phyloP scores from a whole-genome alignment of 2,329 filamentous ascomycete species.

The Elsinoe australis region DNA sequence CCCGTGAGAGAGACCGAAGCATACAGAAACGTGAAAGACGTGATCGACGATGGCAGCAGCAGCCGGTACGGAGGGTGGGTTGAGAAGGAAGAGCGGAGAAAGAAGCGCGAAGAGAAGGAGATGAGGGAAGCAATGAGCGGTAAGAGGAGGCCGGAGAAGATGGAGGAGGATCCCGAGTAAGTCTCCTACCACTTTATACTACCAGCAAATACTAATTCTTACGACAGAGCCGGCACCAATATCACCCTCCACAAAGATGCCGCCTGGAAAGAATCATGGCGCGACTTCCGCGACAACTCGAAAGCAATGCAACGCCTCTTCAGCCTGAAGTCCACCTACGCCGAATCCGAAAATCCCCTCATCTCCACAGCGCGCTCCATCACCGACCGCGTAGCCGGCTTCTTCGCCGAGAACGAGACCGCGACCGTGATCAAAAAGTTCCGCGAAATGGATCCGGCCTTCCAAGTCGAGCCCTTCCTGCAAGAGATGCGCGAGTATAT shows the following conservation, averaged over 20 bases:
- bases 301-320: conserved; percentile 84
- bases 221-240: conserved; percentile 75
- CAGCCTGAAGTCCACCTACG: conserved; percentile 75
- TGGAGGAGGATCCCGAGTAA: conserved; percentile 83
- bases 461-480: conserved; percentile 91
- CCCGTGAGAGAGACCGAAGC: conserved; percentile 91
- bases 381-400: conserved; percentile 83
- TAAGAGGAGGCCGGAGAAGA: conserved; percentile 43
- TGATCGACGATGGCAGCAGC: conserved; percentile 94
- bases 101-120: conserved; percentile 66
- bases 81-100: conserved; percentile 88
- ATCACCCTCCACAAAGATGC: conserved; percentile 94
- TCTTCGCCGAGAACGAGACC: conserved; percentile 98
- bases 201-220: conserved; percentile 33
- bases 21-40: conserved; percentile 86
- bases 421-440: conserved; percentile 98
- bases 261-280: conserved; percentile 97
- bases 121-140: conserved; percentile 47
- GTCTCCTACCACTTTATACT: too few species aligned
- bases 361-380: conserved; percentile 90
- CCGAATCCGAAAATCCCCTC: conserved; percentile 94
- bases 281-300: conserved; percentile 84
- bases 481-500: conserved; percentile 97
- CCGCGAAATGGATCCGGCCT: conserved; percentile 86
- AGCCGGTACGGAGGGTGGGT: conserved; percentile 94